Evolutionary conservation across 208 protist species (phyloP).

Genomic region (Trypanosoma vivax): DNA sequence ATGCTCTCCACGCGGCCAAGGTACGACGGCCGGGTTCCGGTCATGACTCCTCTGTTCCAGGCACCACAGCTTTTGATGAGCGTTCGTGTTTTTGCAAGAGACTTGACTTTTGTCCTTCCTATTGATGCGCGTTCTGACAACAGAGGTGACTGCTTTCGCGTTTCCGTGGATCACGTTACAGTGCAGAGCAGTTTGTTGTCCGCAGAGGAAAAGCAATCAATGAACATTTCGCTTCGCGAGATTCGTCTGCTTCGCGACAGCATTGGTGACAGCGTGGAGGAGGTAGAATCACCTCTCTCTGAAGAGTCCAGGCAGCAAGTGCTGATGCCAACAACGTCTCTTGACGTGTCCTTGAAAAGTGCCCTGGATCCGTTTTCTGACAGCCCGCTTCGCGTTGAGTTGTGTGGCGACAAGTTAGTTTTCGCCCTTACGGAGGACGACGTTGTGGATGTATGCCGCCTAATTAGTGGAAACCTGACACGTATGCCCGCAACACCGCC

Average conservation of each 20-base stretch:
- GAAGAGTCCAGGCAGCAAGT: neutral
- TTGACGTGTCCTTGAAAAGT: conserved; percentile 52
- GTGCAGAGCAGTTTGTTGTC: conserved; percentile 65
- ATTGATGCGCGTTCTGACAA: conserved; percentile 40
- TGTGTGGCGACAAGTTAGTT: conserved; percentile 42
- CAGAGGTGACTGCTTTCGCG: conserved; percentile 32
- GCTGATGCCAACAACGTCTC: conserved; percentile 43
- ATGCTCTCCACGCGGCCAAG: conserved; percentile 46
- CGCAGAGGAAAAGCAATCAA: conserved; percentile 45
- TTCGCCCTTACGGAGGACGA: conserved; percentile 36
- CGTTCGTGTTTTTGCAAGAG: conserved; percentile 51
- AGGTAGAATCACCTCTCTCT: neutral
- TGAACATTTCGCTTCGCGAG: conserved; percentile 59
- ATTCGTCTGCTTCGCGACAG: conserved; percentile 41
- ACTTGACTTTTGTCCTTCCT: conserved; percentile 55
- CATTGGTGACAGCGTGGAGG: neutral
- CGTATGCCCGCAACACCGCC: conserved; percentile 16
- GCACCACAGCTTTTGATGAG: conserved; percentile 64
- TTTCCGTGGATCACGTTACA: conserved; percentile 40
- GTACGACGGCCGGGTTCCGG: conserved; percentile 56
- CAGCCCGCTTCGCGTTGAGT: conserved; percentile 38
- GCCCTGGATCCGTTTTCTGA: conserved; percentile 47
- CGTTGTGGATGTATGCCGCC: conserved; percentile 45
- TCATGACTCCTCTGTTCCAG: conserved; percentile 20
- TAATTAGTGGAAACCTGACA: conserved; percentile 59